Evolutionary conservation across 2,329 filamentous ascomycete genomes (phyloP).

Genomic region (Simplicillium aogashimaense): DNA sequence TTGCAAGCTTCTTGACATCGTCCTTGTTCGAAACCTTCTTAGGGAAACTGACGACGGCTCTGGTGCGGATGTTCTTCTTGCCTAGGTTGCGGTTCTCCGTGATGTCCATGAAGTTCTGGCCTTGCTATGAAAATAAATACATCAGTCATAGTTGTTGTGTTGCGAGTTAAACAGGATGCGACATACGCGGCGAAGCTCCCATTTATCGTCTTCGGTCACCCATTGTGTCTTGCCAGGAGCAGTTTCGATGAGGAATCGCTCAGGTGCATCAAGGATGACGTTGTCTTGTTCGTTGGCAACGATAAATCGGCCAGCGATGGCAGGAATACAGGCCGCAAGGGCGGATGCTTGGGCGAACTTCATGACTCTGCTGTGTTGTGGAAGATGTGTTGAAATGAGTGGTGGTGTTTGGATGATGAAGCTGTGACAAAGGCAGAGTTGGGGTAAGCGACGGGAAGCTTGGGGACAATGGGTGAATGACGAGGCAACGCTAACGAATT

Average conservation of each 20-base stretch:
- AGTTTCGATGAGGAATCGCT: constrained; percentile 66
- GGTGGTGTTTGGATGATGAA: neutral
- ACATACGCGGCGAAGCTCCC: constrained; percentile 73
- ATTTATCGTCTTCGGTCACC: constrained; percentile 93
- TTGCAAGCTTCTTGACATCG: constrained; percentile 56
- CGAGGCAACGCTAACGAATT: too few relatives aligned
- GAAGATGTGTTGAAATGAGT: constrained; percentile 1
- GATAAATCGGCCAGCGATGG: constrained; percentile 45
- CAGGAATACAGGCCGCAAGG: constrained; percentile 44
- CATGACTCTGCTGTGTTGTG: constrained; percentile 24
- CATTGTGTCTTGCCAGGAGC: constrained; percentile 73
- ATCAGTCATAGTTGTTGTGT: too few relatives aligned
- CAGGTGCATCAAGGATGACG: constrained; percentile 32
- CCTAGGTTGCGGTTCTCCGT: constrained; percentile 60
- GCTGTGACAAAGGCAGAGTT: too few relatives aligned
- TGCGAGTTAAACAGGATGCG: too few relatives aligned
- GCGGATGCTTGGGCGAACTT: constrained; percentile 42
- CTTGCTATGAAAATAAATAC: constrained; percentile 47
- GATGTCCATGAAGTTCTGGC: constrained; percentile 89
- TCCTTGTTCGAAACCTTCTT: constrained; percentile 53
- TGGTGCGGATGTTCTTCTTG: constrained; percentile 22
- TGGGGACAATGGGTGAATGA: too few relatives aligned
- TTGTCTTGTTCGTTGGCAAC: constrained; percentile 40
- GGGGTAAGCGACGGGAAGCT: too few relatives aligned
- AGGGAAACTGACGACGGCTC: constrained; percentile 48